These are phyloP conservation scores for Auriscalpium vulgare DNA, from an alignment of 768 basidiomycete genomes.

Conservation along the genomic window DNA sequence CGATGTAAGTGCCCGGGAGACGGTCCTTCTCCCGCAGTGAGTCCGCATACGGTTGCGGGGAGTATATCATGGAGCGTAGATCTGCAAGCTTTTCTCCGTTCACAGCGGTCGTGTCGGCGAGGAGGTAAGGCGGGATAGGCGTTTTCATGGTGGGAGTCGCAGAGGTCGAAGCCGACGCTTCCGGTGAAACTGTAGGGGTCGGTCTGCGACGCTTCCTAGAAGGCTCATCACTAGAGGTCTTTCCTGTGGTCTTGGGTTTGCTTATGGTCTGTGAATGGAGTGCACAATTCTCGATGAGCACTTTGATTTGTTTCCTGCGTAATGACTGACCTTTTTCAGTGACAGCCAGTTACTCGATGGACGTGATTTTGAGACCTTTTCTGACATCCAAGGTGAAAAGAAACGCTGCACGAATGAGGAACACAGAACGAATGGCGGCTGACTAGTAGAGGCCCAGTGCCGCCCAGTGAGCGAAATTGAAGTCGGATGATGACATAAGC, in stretches of 20 bases:
- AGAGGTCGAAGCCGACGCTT: background rate
- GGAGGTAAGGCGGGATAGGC: background rate
- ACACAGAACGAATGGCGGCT: too few species aligned
- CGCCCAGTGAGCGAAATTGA: too few species aligned
- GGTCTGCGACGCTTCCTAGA: background rate
- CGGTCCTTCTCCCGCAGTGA: conserved; percentile 8
- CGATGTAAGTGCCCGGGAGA: conserved; percentile 60
- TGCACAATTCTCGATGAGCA: background rate
- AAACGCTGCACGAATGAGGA: too few species aligned
- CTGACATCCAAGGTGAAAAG: too few species aligned
- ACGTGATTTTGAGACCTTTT: background rate
- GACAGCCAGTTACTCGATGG: background rate
- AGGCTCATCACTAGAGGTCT: background rate
- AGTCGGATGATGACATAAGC: too few species aligned
- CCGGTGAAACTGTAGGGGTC: background rate
- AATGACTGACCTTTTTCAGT: background rate
- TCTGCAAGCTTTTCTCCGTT: background rate
- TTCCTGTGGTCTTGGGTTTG: background rate
- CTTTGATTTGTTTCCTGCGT: background rate
- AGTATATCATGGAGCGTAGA: conserved; percentile 5
- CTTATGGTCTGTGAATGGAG: background rate
- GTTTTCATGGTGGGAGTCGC: background rate
- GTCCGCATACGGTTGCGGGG: conserved; percentile 24
- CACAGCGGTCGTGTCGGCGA: background rate
- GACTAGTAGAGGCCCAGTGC: too few species aligned